A percentile compares a stretch with the other conserved stretches of the same genome.
These are phyloP conservation scores for Pythium vanterpoolii DNA, from an alignment of 352 stramenopile species.

Conservation along the genomic window DNA sequence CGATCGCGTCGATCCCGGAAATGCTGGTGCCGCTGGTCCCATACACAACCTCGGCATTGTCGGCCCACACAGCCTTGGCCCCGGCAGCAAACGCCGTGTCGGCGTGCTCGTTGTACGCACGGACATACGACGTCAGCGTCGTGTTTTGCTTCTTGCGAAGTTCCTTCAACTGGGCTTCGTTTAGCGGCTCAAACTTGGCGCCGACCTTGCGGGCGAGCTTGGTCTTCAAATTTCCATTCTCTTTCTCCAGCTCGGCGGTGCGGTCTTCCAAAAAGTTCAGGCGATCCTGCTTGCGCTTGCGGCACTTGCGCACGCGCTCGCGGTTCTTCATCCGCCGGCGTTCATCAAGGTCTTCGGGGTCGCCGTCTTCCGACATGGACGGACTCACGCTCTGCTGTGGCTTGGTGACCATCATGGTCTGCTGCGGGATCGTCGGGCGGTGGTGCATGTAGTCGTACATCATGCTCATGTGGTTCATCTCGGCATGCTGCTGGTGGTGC, in stretches of 20 bases:
- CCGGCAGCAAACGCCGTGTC: conserved; percentile 48
- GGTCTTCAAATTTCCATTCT: conserved; percentile 68
- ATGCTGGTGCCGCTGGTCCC: conserved; percentile 44
- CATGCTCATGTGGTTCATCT: conserved; percentile 79
- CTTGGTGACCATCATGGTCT: conserved; percentile 26
- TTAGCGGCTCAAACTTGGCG: conserved; percentile 41
- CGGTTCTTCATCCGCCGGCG: conserved; percentile 87
- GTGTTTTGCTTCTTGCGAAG: conserved; percentile 81
- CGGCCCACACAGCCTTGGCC: conserved; percentile 52
- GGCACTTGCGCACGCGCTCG: conserved; percentile 85
- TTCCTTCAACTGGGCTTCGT: conserved; percentile 63
- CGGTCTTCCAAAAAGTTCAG: conserved; percentile 86
- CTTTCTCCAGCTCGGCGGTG: conserved; percentile 79
- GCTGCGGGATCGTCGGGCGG: conserved; percentile 53
- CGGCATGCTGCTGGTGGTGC: conserved; percentile 37
- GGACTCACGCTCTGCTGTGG: conserved; percentile 45
- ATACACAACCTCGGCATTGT: conserved; percentile 70
- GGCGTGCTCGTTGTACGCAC: conserved; percentile 66
- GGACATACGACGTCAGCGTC: conserved; percentile 65
- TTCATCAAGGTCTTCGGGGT: conserved; percentile 82
- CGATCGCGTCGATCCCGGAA: conserved; percentile 50
- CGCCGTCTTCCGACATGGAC: conserved; percentile 56
- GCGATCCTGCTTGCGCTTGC: conserved; percentile 86
- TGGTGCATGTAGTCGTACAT: conserved; percentile 88
- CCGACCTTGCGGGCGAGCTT: conserved; percentile 66